Conservation (phyloP, 805 yeast species). For the Candida incommunis region DNA sequence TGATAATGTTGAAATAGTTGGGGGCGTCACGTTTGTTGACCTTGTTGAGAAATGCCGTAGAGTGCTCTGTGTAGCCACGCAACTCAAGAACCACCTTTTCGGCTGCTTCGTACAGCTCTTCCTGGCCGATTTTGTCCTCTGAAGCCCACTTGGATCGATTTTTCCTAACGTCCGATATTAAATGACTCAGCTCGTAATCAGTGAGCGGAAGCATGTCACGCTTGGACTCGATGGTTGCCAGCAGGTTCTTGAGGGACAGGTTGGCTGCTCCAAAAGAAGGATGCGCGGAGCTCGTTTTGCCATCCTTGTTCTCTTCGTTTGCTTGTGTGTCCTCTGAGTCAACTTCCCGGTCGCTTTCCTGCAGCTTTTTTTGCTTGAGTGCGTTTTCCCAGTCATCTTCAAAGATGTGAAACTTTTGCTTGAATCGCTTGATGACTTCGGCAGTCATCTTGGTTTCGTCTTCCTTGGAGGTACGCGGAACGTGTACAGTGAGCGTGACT, state of each 20-base stretch:
- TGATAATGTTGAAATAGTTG: constrained; percentile 79
- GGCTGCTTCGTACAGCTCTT: constrained; percentile 93
- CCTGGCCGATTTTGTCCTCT: constrained; percentile 92
- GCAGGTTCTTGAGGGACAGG: constrained; percentile 62
- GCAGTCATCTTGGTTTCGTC: constrained; percentile 8
- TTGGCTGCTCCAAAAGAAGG: constrained; percentile 60
- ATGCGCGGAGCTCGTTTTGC: constrained; percentile 12
- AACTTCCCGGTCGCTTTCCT: constrained; percentile 64
- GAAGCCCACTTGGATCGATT: constrained; percentile 97
- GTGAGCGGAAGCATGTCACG: constrained; percentile 60
- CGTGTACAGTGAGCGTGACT: constrained; percentile 5
- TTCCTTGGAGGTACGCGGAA: constrained; percentile 6
- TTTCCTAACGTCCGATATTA: constrained; percentile 85
- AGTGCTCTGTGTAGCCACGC: constrained; percentile 87
- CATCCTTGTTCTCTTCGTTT: constrained; percentile 1
- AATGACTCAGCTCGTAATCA: constrained; percentile 69
- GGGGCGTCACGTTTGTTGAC: constrained; percentile 99
- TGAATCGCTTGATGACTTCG: constrained; percentile 25
- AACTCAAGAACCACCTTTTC: constrained; percentile 87
- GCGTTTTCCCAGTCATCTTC: constrained; percentile 62
- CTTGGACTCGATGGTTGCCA: constrained; percentile 62
- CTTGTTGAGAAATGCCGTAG: constrained; percentile 86
- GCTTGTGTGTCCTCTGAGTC: constrained; percentile 16
- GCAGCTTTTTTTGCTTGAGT: constrained; percentile 59
- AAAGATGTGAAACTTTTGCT: constrained; percentile 50